phyloP scores from a whole-genome alignment of 1,139 yeast genomes.

The Suhomyces wounanorum region DNA sequence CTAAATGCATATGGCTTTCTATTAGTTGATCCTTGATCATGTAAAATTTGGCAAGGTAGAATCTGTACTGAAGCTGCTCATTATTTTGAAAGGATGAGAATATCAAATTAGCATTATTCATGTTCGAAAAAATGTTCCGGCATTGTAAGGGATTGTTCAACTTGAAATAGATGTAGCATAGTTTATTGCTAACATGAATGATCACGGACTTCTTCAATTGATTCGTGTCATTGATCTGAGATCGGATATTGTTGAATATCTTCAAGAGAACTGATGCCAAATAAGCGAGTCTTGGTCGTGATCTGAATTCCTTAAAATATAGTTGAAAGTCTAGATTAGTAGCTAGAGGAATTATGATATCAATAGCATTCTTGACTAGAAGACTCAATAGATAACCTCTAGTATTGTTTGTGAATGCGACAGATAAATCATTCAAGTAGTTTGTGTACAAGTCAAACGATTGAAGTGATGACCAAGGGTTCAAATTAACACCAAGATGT shows the following conservation, averaged over 20 bases:
- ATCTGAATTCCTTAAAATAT: constrained; percentile 41
- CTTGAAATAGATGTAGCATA: constrained; percentile 65
- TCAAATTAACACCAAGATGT: constrained; percentile 51
- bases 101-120: constrained; percentile 58
- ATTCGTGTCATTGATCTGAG: constrained; percentile 53
- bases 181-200: constrained; percentile 54
- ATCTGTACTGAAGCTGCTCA: constrained; percentile 67
- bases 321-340: constrained; percentile 50
- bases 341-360: constrained; percentile 51
- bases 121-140: constrained; percentile 73
- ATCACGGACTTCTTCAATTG: constrained; percentile 53
- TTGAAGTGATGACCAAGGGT: constrained; percentile 57
- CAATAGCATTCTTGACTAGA: constrained; percentile 44
- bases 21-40: constrained; percentile 59
- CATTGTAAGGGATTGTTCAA: constrained; percentile 68
- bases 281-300: constrained; percentile 52
- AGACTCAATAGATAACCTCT: constrained; percentile 52
- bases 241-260: constrained; percentile 63
- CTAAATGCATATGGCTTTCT: constrained; percentile 58
- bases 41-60: constrained; percentile 66
- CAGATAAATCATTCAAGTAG: constrained; percentile 54
- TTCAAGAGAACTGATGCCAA: constrained; percentile 60
- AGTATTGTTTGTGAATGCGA: constrained; percentile 57
- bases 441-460: constrained; percentile 62
- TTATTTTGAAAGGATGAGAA: constrained; percentile 48